phyloP scores from a whole-genome alignment of 805 yeast genomes.

The Wickerhamomyces ciferrii region DNA sequence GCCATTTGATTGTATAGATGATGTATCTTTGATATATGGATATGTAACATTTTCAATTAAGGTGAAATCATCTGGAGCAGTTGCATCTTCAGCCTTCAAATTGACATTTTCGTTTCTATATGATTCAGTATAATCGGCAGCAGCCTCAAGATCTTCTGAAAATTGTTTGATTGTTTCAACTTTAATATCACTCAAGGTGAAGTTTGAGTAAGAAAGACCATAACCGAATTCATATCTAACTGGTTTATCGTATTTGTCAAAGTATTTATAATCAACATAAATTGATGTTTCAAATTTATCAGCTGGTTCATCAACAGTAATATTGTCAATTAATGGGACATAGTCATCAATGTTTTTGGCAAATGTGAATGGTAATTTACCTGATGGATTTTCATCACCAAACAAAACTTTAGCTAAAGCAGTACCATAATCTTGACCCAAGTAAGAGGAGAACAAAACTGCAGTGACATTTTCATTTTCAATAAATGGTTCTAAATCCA shows the following conservation, averaged over 20 bases:
- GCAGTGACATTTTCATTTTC: slow-evolving; percentile 52
- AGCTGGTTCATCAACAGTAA: slow-evolving; percentile 22
- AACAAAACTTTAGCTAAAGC: slow-evolving; percentile 50
- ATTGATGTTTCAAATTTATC: slow-evolving; percentile 23
- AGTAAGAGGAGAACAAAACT: slow-evolving; percentile 46
- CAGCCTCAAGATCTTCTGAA: slow-evolving; percentile 33
- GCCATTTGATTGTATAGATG: slow-evolving; percentile 10
- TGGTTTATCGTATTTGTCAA: slow-evolving; percentile 43
- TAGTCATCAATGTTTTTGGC: slow-evolving; percentile 42
- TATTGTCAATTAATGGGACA: slow-evolving; percentile 34
- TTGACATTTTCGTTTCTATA: slow-evolving; percentile 33
- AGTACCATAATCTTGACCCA: slow-evolving; percentile 46
- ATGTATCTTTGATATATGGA: slow-evolving; percentile 34
- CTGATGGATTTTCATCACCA: slow-evolving; percentile 54
- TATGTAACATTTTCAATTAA: slow-evolving; percentile 44
- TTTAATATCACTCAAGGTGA: slow-evolving; percentile 24
- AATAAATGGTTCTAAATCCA: slow-evolving; percentile 46
- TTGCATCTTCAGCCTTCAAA: slow-evolving; percentile 42
- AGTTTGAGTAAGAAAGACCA: slow-evolving; percentile 50
- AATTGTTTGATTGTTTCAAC: slow-evolving; percentile 33
- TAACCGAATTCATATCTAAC: slow-evolving; percentile 57
- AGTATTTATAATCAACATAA: slow-evolving; percentile 50
- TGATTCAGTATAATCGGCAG: slow-evolving; percentile 35
- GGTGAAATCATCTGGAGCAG: slow-evolving; percentile 42
- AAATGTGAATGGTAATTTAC: slow-evolving; percentile 53